Evolutionary conservation across 345 rosid species (phyloP), one percentile per base, ranked within the genome.

Genomic region (Pistacia integerrima): DNA sequence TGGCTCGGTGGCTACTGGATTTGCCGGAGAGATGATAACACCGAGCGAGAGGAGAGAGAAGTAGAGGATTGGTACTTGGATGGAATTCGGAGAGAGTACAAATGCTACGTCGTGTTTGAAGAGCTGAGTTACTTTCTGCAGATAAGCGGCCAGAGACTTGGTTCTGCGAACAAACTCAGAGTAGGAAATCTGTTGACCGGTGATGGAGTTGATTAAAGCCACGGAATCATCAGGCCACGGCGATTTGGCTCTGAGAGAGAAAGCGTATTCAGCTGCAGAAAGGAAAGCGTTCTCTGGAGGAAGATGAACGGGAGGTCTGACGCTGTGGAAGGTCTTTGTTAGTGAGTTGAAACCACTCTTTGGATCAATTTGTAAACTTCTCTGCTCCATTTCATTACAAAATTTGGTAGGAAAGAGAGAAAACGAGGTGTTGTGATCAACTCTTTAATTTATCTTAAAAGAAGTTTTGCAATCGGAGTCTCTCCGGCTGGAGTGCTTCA

Each of bases 21-120:
- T 83, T 11, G 66, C 81, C 1, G 84, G 84, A 6, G 82, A 77
- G 60, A 79, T 22, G 22, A 80, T 36, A 51, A 80, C 84, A n/a
- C 80, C 82, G 56, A 83, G 70, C 4, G 77, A 80, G 62, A 80
- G 74, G 11, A 83, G 79, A 7, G 86, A 30, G 51, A 83, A 68
- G 73, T 70, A 77, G 71, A 83, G 82, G 70, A 80, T 59, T 3
- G 80, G 84, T n/a, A 78, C 38, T 7, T 72, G 51, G 5, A 75
- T 51, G 28, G 75, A 74, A 69, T 83, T 80, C 1, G 78, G 20
- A 1, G 76, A 75, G 65, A 84, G 77, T 9, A 84, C 58, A 14
- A 78, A 75, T 3, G 86, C 80, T 0, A 55, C 49, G 79, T 83
- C 80, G 18, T 73, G 65, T 83, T 70, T 77, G 36, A 59, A 35